Conservation (phyloP, 768 basidiomycete genomes). For the Porphyrellus cyaneotinctus region DNA sequence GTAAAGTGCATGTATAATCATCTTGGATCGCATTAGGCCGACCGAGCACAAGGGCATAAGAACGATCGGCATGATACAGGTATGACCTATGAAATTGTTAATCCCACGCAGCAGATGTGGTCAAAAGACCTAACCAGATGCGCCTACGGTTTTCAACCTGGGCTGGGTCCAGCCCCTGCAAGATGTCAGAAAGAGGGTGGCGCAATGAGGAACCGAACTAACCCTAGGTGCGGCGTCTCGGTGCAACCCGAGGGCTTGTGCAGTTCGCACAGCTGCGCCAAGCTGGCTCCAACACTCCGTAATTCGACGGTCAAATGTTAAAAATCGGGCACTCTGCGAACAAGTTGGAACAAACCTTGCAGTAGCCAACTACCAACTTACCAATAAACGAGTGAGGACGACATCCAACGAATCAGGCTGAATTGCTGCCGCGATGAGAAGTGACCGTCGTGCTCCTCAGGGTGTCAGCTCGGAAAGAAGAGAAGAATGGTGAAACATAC, state of each 20-base stretch:
- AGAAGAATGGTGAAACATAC: conserved; percentile 45
- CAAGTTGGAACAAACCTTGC: conserved; percentile 9
- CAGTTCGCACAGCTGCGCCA: conserved; percentile 88
- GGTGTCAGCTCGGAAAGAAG: conserved; percentile 17
- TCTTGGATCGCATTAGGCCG: conserved; percentile 88
- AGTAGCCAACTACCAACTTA: conserved; percentile 22
- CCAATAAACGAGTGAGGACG: conserved; percentile 85
- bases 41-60: conserved; percentile 87
- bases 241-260: conserved; percentile 90
- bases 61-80: conserved; percentile 90
- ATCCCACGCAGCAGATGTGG: background rate
- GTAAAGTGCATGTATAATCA: conserved; percentile 78
- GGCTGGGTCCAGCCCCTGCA: conserved; percentile 65
- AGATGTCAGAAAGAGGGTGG: conserved; percentile 4
- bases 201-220: conserved; percentile 21
- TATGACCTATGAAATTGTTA: conserved; percentile 57
- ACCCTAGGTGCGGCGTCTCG: conserved; percentile 84
- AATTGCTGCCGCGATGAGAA: conserved; percentile 89
- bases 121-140: conserved; percentile 58
- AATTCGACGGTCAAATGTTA: conserved; percentile 74
- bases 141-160: conserved; percentile 86
- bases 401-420: conserved; percentile 91
- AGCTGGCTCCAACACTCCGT: conserved; percentile 97
- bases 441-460: conserved; percentile 69
- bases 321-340: conserved; percentile 61